Conservation (phyloP, 2,329 filamentous ascomycete genomes). For the Ophiostoma ulmi region DNA sequence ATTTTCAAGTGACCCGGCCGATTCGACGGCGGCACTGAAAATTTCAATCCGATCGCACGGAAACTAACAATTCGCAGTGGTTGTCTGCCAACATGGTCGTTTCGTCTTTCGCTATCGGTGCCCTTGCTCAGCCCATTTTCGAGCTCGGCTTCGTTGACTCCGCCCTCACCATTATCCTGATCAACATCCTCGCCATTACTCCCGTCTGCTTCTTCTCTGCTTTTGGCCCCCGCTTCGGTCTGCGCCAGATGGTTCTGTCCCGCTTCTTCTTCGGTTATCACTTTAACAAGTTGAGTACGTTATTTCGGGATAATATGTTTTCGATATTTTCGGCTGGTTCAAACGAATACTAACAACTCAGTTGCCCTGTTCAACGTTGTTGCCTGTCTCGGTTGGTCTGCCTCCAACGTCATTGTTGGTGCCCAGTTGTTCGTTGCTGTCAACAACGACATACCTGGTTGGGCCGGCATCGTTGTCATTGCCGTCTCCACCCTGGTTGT, state of each 20-base stretch:
- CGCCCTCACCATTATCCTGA: slow-evolving; percentile 65
- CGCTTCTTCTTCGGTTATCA: slow-evolving; percentile 57
- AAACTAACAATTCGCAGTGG: slow-evolving; percentile 48
- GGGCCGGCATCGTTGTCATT: slow-evolving; percentile 70
- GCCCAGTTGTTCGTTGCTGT: slow-evolving; percentile 72
- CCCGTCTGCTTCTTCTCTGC: slow-evolving; percentile 54
- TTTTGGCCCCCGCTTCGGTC: slow-evolving; percentile 52
- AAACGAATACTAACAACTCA: slow-evolving; percentile 28
- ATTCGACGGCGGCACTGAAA: background rate
- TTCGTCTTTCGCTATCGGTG: slow-evolving; percentile 69
- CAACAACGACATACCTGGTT: slow-evolving; percentile 63
- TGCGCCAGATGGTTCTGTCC: slow-evolving; percentile 57
- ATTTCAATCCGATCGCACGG: background rate
- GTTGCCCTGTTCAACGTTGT: slow-evolving; percentile 67
- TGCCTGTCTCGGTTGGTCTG: slow-evolving; percentile 68
- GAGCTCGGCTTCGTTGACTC: slow-evolving; percentile 67
- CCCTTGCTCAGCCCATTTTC: slow-evolving; percentile 64
- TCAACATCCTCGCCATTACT: slow-evolving; percentile 62
- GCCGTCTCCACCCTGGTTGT: slow-evolving; percentile 62
- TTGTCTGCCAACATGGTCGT: slow-evolving; percentile 74
- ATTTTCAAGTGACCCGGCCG: no score
- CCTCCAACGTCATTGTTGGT: slow-evolving; percentile 74
- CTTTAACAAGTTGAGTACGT: slow-evolving; percentile 61
- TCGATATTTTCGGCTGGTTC: no score
- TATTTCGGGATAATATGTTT: background rate